Evolutionary conservation across 805 yeast genomes (phyloP), one percentile per base, ranked within the genome.

Genomic region (Wickerhamiella azyma): DNA sequence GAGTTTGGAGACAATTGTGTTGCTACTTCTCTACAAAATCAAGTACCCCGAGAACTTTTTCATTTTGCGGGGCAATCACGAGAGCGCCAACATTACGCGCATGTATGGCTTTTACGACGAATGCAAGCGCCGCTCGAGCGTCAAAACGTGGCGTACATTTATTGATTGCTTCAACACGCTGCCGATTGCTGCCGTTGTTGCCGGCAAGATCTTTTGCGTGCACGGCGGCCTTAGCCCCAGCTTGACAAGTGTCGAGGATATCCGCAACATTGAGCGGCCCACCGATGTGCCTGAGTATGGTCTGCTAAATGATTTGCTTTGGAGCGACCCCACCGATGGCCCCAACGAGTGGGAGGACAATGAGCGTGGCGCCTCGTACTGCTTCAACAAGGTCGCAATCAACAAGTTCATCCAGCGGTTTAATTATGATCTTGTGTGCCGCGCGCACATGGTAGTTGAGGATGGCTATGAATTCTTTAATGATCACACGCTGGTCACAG

Each of bases 31-130:
- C 64, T 92, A 85, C 68, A 92, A 92, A 63, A 88, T 92, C 64
- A 89, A 89, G 63, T 89, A 86, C 58, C 97, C 98, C 0, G 96
- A 92, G 59, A 89, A 89, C 65, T 88, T 92, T 63, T 92, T 89
- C 63, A 65, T 92, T 49, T 69, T 92, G 37, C 70, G 98, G 55
- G 98, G 98, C 17, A 92, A 92, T 64, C 98, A 92, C 66, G 98
- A 92, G 67, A 85, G 95, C 64, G 96, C 98, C 17, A 85, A 85
- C 59, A 94, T 92, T 47, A 89, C 97, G 1, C 76, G 96, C 53
- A 95, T 92, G 28, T 92, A 92, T 64, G 98, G 98, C 2, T 92
- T 92, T 59, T 92, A 86, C 61, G 98, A 92, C 65, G 98, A 92
- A 66, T 92, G 98, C 69, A 92, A 92, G 62, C 76, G 98, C 57